Base-by-base conservation (phyloP, 75 land plant genomes). In the Adiantum capillusveneris region DNA sequence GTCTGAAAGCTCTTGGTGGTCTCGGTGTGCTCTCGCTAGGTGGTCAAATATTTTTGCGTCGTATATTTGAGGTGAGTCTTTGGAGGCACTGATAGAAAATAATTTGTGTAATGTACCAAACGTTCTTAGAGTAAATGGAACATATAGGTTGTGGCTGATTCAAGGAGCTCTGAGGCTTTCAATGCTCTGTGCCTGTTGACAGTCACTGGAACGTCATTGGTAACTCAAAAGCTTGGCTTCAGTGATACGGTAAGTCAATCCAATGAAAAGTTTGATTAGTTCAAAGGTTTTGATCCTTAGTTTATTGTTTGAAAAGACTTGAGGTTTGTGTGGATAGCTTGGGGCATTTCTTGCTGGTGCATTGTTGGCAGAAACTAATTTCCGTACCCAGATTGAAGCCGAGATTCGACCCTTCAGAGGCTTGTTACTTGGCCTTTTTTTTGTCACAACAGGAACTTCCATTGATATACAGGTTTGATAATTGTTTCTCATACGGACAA, bases 331-430 rank as follows among this genome's bases (percentile, higher is more conserved):
- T 73, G 36, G 56, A 17, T 55, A 93, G 98, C 87, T 93, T 58
- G 98, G 98, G 56, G 98, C 98, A 62, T 93, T 93, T 73, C 73
- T 93, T 45, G 98, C 96, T 67, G 98, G 98, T 45, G 98, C 98
- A 44, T 19, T 93, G 50, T 79, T 93, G 29, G 98, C 98, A 50
- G 98, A 93, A 75, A 93, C 98, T 21, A 93, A 93, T 75, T 93
- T 81, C 65, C 78, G 98, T 0, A 93, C 98, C 34, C 98, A 93
- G 58, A 87, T 93, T 73, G 98, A 93, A 77, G 96, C 98, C 37
- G 98, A 93, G 63, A 85, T 93, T 49, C 75, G 96, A 25, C 98
- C 98, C 44, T 88, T 93, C 61, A 76, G 90, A 64, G 98, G 98
- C 9, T 77, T 93, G 65, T 74, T 93, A 53, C 87, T 93, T 49